Base-by-base conservation (phyloP, 139 green algal species). In the Chlorella sp. region DNA sequence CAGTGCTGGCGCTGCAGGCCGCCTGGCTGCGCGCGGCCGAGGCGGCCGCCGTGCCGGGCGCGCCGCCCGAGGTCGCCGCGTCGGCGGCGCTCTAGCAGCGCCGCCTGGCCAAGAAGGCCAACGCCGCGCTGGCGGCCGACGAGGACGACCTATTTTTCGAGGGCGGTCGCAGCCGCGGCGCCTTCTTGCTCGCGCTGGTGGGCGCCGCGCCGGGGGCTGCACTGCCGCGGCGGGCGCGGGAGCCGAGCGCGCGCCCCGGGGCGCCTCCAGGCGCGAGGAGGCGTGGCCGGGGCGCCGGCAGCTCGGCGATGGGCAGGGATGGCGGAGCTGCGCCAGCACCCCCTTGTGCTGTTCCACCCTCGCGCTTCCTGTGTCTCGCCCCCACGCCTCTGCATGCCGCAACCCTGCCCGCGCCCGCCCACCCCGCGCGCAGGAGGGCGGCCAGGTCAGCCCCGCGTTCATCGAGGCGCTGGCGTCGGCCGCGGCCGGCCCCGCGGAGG, bases 101-200 rank as follows among this genome's bases (percentile, higher is more conserved):
- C 19, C 58, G 67, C 17, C 64, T 80, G 56, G 64, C 64, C 0
- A 40, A 50, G 23, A 51, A 43, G 43, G 61, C 74, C 27, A 64
- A 31, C 11, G 43, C 21, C 1, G 46, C 50, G 67, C 74, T 80
- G 43, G 56, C 74, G 3, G 46, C 12, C 11, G 77, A 72, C 25
- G 77, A 77, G 0, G 77, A 77, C 29, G 77, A 82, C 51, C 71
- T 82, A 8, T 82, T 78, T 25, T 82, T 77, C 38, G 58, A 65
- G 5, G 77, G 77, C 2, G 77, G 77, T 4, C 45, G 35, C 45
- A 67, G 50, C 43, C 70, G 61, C 41, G 25, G 29, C 40, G 64
- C 42, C 38, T 73, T 82, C n/a, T 15, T 73, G 67, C 51, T 58
- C 43, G 55, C 64, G 7, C 50, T 80, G 67, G 71, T 77, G 71